These are phyloP conservation scores for Mangifera indica DNA, from an alignment of 345 rosid genomes.

Conservation along the genomic window DNA sequence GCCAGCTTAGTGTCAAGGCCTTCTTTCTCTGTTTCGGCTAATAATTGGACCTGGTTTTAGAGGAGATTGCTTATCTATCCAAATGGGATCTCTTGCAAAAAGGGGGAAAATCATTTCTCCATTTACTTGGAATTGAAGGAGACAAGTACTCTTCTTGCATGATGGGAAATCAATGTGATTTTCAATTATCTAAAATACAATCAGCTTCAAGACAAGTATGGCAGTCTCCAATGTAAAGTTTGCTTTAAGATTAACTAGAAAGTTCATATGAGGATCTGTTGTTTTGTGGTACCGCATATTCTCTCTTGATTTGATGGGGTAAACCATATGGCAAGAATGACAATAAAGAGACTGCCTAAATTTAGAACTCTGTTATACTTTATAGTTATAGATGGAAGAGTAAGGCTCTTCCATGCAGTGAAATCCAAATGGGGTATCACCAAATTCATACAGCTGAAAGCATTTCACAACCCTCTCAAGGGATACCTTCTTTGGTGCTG, in stretches of 20 bases:
- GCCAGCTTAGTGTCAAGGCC: too few species aligned
- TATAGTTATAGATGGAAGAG: background rate
- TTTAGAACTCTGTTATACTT: background rate
- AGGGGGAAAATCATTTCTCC: background rate
- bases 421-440: too few species aligned
- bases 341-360: too few species aligned
- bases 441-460: background rate
- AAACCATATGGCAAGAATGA: too few species aligned
- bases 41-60: too few species aligned
- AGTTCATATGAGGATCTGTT: too few species aligned
- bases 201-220: background rate
- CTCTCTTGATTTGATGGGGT: too few species aligned
- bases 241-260: too few species aligned
- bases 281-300: background rate
- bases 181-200: background rate
- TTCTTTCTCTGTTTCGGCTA: too few species aligned
- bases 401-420: too few species aligned
- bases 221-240: background rate
- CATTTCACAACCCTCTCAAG: background rate
- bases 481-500: background rate
- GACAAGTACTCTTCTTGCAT: background rate
- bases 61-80: too few species aligned
- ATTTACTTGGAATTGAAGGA: background rate
- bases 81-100: too few species aligned
- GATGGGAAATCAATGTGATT: constrained; percentile 5